Conservation (phyloP, 768 basidiomycete genomes). For the Asterophora lycoperdoides region DNA sequence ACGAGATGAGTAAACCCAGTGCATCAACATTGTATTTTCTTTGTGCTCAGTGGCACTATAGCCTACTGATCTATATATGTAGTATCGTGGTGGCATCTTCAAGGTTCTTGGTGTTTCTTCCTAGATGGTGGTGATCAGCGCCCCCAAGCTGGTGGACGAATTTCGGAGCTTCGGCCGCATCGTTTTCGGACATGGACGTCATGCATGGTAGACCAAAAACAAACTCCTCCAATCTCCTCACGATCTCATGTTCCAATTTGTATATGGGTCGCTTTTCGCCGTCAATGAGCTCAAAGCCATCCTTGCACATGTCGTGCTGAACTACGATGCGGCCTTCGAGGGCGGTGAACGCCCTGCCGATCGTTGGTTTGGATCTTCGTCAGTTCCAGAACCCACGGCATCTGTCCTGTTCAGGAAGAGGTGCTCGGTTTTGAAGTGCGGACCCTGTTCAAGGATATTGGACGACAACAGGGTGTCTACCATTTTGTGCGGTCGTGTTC, state of each 20-base stretch:
- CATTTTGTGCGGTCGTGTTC: too few species aligned
- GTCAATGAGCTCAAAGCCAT: conserved; percentile 41
- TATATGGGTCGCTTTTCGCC: conserved; percentile 31
- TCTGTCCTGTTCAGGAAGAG: conserved; percentile 31
- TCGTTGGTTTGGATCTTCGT: conserved; percentile 3
- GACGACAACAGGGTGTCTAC: too few species aligned
- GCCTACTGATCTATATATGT: background rate
- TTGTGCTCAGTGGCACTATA: too few species aligned
- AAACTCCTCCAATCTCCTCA: background rate
- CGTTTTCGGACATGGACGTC: conserved; percentile 27
- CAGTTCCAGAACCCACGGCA: conserved; percentile 29
- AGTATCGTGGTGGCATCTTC: conserved; percentile 19
- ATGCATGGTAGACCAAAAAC: conserved; percentile 13
- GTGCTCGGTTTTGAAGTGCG: too few species aligned
- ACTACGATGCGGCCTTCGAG: conserved; percentile 28
- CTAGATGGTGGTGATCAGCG: conserved; percentile 31
- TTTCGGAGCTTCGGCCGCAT: conserved; percentile 25
- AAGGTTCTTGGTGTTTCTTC: conserved; percentile 20
- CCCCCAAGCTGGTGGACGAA: conserved; percentile 28
- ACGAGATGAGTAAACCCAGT: too few species aligned
- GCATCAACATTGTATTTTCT: too few species aligned
- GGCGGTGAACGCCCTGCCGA: conserved; percentile 1
- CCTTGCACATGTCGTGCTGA: conserved; percentile 33
- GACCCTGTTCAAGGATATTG: too few species aligned
- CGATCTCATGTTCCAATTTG: too few species aligned